Conservation (phyloP, 306 rosid genomes). For the Senna tora region DNA sequence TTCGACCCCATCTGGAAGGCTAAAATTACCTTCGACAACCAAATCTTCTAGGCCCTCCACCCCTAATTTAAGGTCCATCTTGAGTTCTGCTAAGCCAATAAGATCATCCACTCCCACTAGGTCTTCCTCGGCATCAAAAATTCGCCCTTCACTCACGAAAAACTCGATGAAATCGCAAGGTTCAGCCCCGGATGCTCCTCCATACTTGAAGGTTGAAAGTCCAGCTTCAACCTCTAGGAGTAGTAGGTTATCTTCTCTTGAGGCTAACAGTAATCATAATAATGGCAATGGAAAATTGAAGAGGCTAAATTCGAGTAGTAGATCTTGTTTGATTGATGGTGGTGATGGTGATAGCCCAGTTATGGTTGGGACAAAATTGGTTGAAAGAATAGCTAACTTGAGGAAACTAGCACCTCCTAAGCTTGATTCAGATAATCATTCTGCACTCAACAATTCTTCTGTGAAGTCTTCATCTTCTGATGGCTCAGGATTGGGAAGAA, state of each 20-base stretch:
- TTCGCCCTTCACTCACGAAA: slow-evolving; percentile 54
- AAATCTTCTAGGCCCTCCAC: slow-evolving; percentile 71
- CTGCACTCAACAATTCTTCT: slow-evolving; percentile 42
- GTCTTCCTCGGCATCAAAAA: slow-evolving; percentile 69
- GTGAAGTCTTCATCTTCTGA: slow-evolving; percentile 66
- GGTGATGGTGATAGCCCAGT: slow-evolving; percentile 76
- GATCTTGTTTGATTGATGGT: slow-evolving; percentile 56
- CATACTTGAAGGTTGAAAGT: slow-evolving; percentile 61
- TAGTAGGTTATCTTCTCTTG: slow-evolving; percentile 58
- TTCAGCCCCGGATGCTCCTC: slow-evolving; percentile 58
- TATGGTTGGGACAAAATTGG: slow-evolving; percentile 81
- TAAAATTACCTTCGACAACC: slow-evolving; percentile 57
- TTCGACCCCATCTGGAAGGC: slow-evolving; percentile 66
- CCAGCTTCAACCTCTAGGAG: slow-evolving; percentile 70
- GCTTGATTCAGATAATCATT: slow-evolving; percentile 53
- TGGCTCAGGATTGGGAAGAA: slow-evolving; percentile 81
- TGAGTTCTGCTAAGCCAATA: slow-evolving; percentile 47
- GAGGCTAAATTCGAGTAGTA: slow-evolving; percentile 49
- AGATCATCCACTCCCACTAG: slow-evolving; percentile 74
- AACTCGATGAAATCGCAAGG: slow-evolving; percentile 50
- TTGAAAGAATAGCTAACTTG: slow-evolving; percentile 92
- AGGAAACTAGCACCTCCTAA: slow-evolving; percentile 85
- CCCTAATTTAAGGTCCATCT: slow-evolving; percentile 55
- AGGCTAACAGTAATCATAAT: background rate
- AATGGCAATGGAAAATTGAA: slow-evolving; percentile 48